These are phyloP conservation scores for Cocos nucifera DNA, from an alignment of 176 grass and related monocot species.

Conservation along the genomic window DNA sequence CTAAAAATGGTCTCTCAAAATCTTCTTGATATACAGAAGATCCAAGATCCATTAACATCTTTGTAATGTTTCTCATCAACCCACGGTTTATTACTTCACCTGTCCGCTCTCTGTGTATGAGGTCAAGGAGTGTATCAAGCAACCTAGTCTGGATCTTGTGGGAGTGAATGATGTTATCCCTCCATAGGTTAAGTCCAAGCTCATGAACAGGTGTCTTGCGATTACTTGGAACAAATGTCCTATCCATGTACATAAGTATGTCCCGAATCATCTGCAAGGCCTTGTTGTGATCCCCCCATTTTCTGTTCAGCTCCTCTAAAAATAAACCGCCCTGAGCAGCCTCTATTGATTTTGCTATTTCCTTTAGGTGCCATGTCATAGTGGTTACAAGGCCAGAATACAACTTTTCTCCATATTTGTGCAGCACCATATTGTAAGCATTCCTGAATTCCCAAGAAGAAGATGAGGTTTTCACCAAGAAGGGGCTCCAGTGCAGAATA, in stretches of 20 bases:
- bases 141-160: slow-evolving; percentile 10
- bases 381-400: slow-evolving; percentile 11
- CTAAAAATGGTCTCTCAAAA: slow-evolving; percentile 90
- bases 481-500: not conserved
- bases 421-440: slow-evolving; percentile 98
- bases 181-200: slow-evolving; percentile 16
- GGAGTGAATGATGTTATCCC: slow-evolving; percentile 1
- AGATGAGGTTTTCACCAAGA: not conserved
- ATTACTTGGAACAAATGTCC: not conserved
- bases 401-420: slow-evolving; percentile 78
- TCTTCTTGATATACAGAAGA: slow-evolving; percentile 83
- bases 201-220: slow-evolving; percentile 1
- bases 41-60: slow-evolving; percentile 96
- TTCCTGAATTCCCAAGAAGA: slow-evolving; percentile 37
- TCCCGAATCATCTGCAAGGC: not conserved
- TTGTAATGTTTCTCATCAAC: slow-evolving; percentile 77
- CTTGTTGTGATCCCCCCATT: slow-evolving; percentile 12
- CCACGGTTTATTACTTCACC: slow-evolving; percentile 87
- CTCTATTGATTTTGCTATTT: not conserved
- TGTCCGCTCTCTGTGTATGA: slow-evolving; percentile 66
- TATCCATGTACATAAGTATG: slow-evolving; percentile 17
- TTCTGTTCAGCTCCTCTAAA: slow-evolving; percentile 22
- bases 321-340: not conserved
- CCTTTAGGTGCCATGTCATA: slow-evolving; percentile 17
- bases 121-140: slow-evolving; percentile 67